Conservation (phyloP, 495 filamentous ascomycete species). For the Talaromyces wortmannii region DNA sequence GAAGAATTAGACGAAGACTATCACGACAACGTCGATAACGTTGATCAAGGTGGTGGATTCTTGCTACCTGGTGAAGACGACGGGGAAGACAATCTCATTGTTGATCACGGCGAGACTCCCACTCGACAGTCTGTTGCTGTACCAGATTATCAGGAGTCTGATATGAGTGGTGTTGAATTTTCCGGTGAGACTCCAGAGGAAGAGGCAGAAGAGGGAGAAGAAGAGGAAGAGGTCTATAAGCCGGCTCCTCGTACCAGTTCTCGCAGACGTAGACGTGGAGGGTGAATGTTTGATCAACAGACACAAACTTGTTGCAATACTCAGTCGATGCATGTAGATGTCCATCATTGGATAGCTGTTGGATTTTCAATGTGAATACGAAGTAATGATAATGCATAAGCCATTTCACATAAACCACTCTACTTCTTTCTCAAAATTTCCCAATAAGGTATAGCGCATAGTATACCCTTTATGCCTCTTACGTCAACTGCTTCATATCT, state of each 20-base stretch:
- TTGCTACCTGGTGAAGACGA: conserved; percentile 20
- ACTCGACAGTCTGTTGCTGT: background rate
- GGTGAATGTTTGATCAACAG: background rate
- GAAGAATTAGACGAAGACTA: conserved; percentile 4
- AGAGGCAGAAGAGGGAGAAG: background rate
- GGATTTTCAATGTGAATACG: too few relatives aligned
- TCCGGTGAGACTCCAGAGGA: background rate
- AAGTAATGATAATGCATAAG: too few relatives aligned
- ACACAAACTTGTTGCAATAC: background rate
- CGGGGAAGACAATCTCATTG: conserved; percentile 1
- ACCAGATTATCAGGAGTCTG: background rate
- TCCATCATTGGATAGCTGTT: too few relatives aligned
- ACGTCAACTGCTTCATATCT: too few relatives aligned
- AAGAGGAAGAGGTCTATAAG: conserved; percentile 2
- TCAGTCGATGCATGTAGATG: too few relatives aligned
- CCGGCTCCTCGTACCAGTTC: background rate
- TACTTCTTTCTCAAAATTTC: too few relatives aligned
- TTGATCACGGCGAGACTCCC: conserved; percentile 1
- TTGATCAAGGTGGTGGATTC: conserved; percentile 30
- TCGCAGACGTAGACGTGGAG: conserved; percentile 4
- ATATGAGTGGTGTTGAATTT: background rate
- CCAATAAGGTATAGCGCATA: too few relatives aligned
- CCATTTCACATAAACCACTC: too few relatives aligned
- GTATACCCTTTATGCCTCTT: too few relatives aligned
- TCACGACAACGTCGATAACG: conserved; percentile 4